These are phyloP conservation scores for Castanea crenata DNA, from an alignment of 306 rosid species.

Conservation along the genomic window DNA sequence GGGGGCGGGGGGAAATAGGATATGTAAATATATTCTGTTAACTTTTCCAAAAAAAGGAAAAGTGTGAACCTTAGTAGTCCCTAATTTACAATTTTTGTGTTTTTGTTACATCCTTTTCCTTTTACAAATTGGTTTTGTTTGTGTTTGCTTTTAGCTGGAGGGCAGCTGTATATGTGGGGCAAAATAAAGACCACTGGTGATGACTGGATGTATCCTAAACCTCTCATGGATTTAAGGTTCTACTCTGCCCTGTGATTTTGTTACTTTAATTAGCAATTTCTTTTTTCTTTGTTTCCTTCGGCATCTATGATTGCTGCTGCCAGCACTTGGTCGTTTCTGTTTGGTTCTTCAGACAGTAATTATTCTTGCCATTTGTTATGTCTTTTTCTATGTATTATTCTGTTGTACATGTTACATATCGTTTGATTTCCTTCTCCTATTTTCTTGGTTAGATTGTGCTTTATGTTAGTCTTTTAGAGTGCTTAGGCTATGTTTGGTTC, in stretches of 20 bases:
- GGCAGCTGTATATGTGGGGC: slow-evolving; percentile 98
- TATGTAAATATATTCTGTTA: neutral
- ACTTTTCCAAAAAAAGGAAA: too few species aligned
- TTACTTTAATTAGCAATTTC: neutral
- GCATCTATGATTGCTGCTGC: neutral
- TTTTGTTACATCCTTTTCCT: neutral
- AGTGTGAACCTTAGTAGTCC: neutral
- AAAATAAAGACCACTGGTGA: slow-evolving; percentile 86
- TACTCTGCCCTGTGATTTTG: slow-evolving; percentile 12
- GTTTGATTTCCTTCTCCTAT: neutral
- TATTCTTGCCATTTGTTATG: neutral
- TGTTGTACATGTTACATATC: neutral
- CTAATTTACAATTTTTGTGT: neutral
- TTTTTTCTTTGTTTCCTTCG: neutral
- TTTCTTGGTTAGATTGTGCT: neutral
- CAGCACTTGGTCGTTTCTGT: neutral
- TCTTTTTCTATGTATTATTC: slow-evolving; percentile 4
- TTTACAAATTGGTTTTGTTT: neutral
- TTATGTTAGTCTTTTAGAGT: neutral
- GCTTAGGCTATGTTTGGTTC: neutral
- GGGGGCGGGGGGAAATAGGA: too few species aligned
- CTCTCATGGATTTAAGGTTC: slow-evolving; percentile 96
- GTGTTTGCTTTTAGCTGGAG: slow-evolving; percentile 65
- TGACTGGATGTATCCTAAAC: slow-evolving; percentile 99
- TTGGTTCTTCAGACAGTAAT: neutral